Conservation (phyloP, 2,329 filamentous ascomycete genomes). For the Ustilaginoidea virens region DNA sequence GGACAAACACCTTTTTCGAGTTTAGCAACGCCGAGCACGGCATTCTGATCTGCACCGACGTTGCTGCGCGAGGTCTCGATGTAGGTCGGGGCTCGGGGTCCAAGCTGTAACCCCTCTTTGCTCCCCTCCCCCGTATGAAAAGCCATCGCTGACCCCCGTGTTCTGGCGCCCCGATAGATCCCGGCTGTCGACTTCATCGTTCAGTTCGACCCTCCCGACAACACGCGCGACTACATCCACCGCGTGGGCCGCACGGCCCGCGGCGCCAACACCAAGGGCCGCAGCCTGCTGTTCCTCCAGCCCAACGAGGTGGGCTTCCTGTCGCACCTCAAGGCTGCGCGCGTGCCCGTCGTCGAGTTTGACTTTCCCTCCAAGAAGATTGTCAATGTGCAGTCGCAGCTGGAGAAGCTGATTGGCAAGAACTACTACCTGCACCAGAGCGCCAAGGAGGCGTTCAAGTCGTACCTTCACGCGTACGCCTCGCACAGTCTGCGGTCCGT, state of each 20-base stretch:
- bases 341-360: slow-evolving; percentile 89
- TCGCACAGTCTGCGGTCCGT: slow-evolving; percentile 43
- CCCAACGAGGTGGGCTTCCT: slow-evolving; percentile 88
- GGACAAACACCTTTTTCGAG: slow-evolving; percentile 98
- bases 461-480: slow-evolving; percentile 90
- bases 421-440: slow-evolving; percentile 96
- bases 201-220: slow-evolving; percentile 89
- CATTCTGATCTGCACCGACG: slow-evolving; percentile 89
- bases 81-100: too few species aligned
- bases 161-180: slow-evolving; percentile 43
- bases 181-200: slow-evolving; percentile 93
- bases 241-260: slow-evolving; percentile 89
- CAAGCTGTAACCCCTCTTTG: background rate
- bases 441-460: slow-evolving; percentile 64
- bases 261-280: slow-evolving; percentile 68
- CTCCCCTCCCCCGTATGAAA: background rate
- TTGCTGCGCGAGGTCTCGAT: slow-evolving; percentile 87
- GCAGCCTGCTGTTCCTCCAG: slow-evolving; percentile 84
- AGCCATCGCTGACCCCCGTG: background rate
- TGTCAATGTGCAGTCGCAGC: slow-evolving; percentile 74
- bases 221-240: slow-evolving; percentile 85
- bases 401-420: slow-evolving; percentile 84
- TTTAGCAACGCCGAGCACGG: slow-evolving; percentile 67
- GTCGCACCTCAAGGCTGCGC: slow-evolving; percentile 75
- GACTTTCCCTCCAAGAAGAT: slow-evolving; percentile 91